Percentiles rank a stretch among this genome's conserved stretches.
These are phyloP conservation scores for Exophiala alcalophila DNA, from an alignment of 2,329 filamentous ascomycete species.

Conservation along the genomic window DNA sequence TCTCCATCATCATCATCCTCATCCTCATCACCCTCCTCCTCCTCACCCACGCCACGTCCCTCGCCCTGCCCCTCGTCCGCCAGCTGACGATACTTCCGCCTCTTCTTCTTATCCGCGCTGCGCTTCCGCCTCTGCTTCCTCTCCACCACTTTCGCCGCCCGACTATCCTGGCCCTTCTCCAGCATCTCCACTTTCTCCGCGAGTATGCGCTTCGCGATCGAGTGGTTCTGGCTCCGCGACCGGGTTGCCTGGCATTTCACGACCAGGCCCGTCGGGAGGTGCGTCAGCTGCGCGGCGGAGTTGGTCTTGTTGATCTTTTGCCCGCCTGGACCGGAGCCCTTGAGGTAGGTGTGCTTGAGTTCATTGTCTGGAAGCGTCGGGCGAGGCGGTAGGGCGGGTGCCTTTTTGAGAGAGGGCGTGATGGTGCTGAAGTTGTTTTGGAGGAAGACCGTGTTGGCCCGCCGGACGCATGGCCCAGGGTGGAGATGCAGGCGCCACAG, in stretches of 20 bases:
- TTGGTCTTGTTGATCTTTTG: conserved; percentile 99
- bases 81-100: conserved; percentile 44
- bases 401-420: conserved; percentile 42
- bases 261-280: conserved; percentile 84
- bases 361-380: conserved; percentile 68
- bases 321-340: conserved; percentile 86
- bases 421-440: conserved; percentile 18
- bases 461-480: no score
- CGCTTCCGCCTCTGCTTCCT: conserved; percentile 65
- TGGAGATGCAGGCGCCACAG: background rate
- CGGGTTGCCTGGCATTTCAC: conserved; percentile 92
- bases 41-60: conserved; percentile 17
- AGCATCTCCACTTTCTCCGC: conserved; percentile 74
- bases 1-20: conserved; percentile 13
- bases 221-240: conserved; percentile 81
- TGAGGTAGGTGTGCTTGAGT: conserved; percentile 80
- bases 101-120: conserved; percentile 44
- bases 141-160: conserved; percentile 74
- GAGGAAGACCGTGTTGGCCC: background rate
- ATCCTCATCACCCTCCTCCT: conserved; percentile 16
- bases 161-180: conserved; percentile 70
- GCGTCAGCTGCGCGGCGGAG: conserved; percentile 88
- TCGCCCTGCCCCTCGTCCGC: conserved; percentile 31
- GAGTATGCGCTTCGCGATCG: conserved; percentile 73
- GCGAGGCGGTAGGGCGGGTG: conserved; percentile 63